Conservation (phyloP, 2,329 filamentous ascomycete genomes). For the Colletotrichum siamense region DNA sequence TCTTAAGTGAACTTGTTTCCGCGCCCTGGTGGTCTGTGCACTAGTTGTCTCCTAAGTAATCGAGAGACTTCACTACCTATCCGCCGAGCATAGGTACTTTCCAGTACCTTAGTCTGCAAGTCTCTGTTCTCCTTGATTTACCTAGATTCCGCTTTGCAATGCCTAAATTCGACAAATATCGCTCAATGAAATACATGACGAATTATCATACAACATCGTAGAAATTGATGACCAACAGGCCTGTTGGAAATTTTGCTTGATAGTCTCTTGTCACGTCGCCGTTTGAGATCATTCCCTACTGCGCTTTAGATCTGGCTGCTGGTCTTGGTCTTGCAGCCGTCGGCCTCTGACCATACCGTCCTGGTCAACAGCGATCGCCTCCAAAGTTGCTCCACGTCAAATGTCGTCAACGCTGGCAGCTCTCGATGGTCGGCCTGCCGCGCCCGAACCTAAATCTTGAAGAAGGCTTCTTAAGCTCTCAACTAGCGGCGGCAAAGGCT, state of each 20-base stretch:
- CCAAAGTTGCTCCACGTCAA: background rate
- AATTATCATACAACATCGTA: background rate
- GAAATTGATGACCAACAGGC: background rate
- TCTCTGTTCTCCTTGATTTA: background rate
- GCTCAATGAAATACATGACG: background rate
- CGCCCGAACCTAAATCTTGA: constrained; percentile 11
- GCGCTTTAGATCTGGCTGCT: background rate
- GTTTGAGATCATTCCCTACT: background rate
- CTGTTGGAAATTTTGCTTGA: background rate
- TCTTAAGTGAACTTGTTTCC: background rate
- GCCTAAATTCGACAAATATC: background rate
- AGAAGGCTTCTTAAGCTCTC: constrained; percentile 11
- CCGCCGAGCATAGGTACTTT: background rate
- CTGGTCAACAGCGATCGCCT: background rate
- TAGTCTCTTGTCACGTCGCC: background rate
- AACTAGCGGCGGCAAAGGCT: constrained; percentile 11
- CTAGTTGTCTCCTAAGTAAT: background rate
- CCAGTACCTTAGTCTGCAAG: background rate
- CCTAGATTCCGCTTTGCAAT: background rate
- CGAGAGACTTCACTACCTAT: background rate
- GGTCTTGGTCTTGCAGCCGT: background rate
- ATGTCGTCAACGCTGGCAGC: constrained; percentile 2
- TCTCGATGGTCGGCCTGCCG: constrained; percentile 9
- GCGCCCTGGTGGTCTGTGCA: background rate
- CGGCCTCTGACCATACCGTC: background rate